Evolutionary conservation across 163 green algal species (phyloP).

Genomic region (Scenedesmus sp.): DNA sequence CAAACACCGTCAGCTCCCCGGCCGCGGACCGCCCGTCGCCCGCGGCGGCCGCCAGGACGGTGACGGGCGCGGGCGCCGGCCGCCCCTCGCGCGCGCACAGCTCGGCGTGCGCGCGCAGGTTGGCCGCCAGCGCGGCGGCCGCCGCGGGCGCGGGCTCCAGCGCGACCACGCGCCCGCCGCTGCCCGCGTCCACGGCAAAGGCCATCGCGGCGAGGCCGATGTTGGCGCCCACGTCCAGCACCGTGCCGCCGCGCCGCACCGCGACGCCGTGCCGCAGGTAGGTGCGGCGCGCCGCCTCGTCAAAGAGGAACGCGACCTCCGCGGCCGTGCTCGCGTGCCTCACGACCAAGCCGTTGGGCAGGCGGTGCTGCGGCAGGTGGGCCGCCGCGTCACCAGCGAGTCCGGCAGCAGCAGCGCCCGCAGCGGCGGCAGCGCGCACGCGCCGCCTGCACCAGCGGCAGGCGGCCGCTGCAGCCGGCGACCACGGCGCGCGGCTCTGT

Average conservation of each 20-base stretch:
- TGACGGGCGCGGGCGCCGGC: conserved; percentile 19
- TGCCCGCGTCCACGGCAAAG: not conserved
- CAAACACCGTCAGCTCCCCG: too few species aligned
- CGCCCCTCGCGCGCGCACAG: conserved; percentile 2
- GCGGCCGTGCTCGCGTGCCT: conserved; percentile 36
- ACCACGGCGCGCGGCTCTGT: too few species aligned
- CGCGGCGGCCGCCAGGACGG: not conserved
- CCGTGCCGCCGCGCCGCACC: conserved; percentile 13
- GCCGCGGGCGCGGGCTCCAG: conserved; percentile 44
- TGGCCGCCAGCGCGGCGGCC: conserved; percentile 34
- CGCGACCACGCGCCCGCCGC: conserved; percentile 42
- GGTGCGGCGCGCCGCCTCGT: conserved; percentile 10
- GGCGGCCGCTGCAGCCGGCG: too few species aligned
- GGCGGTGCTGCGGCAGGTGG: too few species aligned
- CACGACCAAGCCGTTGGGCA: conserved; percentile 23
- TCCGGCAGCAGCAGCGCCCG: too few species aligned
- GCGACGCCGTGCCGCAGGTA: conserved; percentile 45
- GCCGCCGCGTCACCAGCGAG: too few species aligned
- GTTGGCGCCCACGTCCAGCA: conserved; percentile 68
- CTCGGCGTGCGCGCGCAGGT: conserved; percentile 35
- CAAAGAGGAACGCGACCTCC: conserved; percentile 51
- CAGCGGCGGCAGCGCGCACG: too few species aligned
- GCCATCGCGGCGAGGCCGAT: conserved; percentile 41
- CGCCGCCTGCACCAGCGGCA: too few species aligned
- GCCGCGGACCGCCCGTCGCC: too few species aligned